Evolutionary conservation across 371 early-diverging fungal genomes (phyloP).

Genomic region (Circinella umbellata): DNA sequence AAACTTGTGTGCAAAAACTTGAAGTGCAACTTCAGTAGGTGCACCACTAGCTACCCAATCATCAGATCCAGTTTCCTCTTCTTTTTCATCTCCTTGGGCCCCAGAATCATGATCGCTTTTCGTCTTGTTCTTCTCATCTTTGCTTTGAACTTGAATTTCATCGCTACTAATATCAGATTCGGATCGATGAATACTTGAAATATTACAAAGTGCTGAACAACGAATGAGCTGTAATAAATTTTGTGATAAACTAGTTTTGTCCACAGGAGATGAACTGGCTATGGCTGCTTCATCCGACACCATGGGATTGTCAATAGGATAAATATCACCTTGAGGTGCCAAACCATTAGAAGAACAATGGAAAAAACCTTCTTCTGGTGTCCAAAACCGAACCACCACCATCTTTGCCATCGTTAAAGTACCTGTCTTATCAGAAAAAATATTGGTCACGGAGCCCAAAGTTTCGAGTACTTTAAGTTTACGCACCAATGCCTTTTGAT

Average conservation of each 20-base stretch:
- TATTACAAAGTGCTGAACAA: conserved; percentile 60
- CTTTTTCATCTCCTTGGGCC: background rate
- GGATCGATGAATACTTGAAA: conserved; percentile 50
- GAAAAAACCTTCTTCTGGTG: conserved; percentile 68
- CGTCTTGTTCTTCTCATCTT: conserved; percentile 51
- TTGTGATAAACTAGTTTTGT: conserved; percentile 14
- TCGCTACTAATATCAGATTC: background rate
- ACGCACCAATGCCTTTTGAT: conserved; percentile 83
- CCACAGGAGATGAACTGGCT: conserved; percentile 4
- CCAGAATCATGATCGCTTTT: background rate
- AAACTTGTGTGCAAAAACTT: conserved; percentile 79
- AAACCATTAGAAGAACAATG: conserved; percentile 65
- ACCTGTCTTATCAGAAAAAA: conserved; percentile 97
- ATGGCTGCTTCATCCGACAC: background rate
- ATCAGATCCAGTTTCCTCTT: background rate
- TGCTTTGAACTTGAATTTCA: background rate
- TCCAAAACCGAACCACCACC: conserved; percentile 79
- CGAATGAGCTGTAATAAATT: conserved; percentile 31
- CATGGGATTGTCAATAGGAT: conserved; percentile 19
- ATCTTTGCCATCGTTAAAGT: conserved; percentile 94
- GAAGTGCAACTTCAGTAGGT: conserved; percentile 57
- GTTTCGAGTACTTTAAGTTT: conserved; percentile 91
- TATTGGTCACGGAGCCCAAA: conserved; percentile 88
- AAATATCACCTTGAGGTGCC: conserved; percentile 65
- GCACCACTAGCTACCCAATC: conserved; percentile 9